Evolutionary conservation across 208 protist genomes (phyloP).

Genomic region (Trypanosoma platydactyli): DNA sequence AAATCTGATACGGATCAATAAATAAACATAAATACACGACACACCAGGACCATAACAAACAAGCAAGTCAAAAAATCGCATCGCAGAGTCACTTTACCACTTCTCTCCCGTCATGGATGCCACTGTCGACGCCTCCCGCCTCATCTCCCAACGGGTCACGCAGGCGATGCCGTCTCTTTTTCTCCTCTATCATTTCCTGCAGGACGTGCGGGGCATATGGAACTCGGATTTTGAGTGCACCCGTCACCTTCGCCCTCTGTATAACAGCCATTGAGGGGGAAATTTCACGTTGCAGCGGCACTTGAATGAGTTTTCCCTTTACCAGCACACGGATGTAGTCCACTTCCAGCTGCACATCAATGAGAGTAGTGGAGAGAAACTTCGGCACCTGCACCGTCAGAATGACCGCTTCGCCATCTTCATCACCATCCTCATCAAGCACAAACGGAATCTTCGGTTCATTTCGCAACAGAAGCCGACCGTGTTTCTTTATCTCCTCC

Average conservation of each 20-base stretch:
- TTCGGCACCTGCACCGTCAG: constrained; percentile 88
- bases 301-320: constrained; percentile 94
- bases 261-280: constrained; percentile 53
- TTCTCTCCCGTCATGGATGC: background rate
- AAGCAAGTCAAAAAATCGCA: background rate
- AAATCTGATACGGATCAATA: background rate
- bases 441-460: constrained; percentile 88
- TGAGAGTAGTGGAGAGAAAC: constrained; percentile 94
- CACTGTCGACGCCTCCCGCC: background rate
- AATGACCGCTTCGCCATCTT: constrained; percentile 47
- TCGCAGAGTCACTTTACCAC: background rate
- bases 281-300: constrained; percentile 89
- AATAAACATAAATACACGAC: background rate
- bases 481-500: constrained; percentile 87
- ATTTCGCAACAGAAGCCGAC: constrained; percentile 91
- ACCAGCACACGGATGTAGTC: constrained; percentile 87
- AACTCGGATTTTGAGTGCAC: constrained; percentile 81
- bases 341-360: constrained; percentile 93
- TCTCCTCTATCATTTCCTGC: constrained; percentile 31
- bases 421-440: constrained; percentile 70
- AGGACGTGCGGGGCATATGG: constrained; percentile 56
- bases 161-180: constrained; percentile 13
- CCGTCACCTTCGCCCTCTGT: constrained; percentile 75
- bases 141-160: background rate
- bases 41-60: background rate